Percentiles rank a stretch among this genome's conserved stretches.
phyloP scores from a whole-genome alignment of 78 protist genomes.

The Dictyostelium capitatum region DNA sequence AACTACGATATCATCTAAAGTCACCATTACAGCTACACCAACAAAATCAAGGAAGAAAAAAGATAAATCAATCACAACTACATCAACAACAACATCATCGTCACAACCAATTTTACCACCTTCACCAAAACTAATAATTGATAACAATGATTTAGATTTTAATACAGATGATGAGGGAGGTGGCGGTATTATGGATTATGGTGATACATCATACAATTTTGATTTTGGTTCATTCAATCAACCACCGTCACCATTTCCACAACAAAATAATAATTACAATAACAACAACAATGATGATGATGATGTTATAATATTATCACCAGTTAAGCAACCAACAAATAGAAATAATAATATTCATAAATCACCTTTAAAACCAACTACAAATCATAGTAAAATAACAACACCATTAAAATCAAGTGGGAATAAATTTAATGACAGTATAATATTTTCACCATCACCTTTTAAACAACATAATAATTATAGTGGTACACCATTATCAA shows the following conservation, averaged over 20 bases:
- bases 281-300: background rate
- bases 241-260: background rate
- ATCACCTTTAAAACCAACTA: background rate
- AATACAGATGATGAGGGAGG: background rate
- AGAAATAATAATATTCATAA: background rate
- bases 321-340: background rate
- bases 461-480: background rate
- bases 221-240: conserved; percentile 6
- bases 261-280: too few species aligned
- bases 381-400: background rate
- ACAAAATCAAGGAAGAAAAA: background rate
- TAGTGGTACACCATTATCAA: background rate
- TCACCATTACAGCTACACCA: too few species aligned
- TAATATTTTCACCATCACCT: conserved; percentile 18
- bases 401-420: conserved; percentile 32
- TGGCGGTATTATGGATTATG: background rate
- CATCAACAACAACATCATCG: background rate
- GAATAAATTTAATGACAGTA: conserved; percentile 16
- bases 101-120: background rate
- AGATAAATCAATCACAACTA: background rate
- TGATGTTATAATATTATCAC: background rate
- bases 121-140: background rate
- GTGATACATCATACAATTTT: background rate
- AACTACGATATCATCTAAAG: background rate
- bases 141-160: background rate